Base-by-base conservation (phyloP, 2,329 filamentous ascomycete species). In the Colletotrichum sp. region DNA sequence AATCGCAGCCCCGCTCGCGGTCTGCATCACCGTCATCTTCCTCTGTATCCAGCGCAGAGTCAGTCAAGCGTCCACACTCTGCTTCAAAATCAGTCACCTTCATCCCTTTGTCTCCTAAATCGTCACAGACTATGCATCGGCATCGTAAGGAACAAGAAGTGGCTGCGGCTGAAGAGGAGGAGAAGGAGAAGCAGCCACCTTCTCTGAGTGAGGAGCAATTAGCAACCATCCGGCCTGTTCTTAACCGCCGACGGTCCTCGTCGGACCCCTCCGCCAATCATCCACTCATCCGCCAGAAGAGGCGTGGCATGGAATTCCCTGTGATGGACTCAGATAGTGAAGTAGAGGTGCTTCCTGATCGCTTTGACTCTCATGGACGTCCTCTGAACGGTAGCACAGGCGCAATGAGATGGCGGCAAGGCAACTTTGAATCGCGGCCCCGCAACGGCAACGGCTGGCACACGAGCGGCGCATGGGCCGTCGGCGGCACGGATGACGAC, bases 81-180 rank as follows among this genome's bases (percentile, higher is more conserved):
- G 75, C 77, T 13, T 75, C 83, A 27, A 88, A 88, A 75, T 86
- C 86, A 1, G 88, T 90, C 2, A 78, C 82, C 3, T 90, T 89
- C 70, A 84, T 86, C 4, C 88, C 89, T 1, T 79, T 90, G 55
- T 90, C 88, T 4, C 89, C 89, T 1, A 85, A 87, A 68, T 89
- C 88, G 18, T 86, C 86, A 0, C 84, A 81, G 70, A 89, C 88
- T 0, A 86, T 89, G 79, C 81, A 83, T 25, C 80, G 83, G 30
- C 88, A 88, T 74, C 85, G 80, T 52, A 80, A 80, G 39, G 81
- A 84, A 15, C 84, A 86, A 25, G 81, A 79, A 28, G 74, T 80
- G n/a, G 79, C 80, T 5, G 77, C 78, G 27, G 76, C 77, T 18
- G 77, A 72, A 56, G 79, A 79, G 27, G 66, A 43, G 12, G 60